These are phyloP conservation scores for Euphrasia arctica DNA, from an alignment of 305 asterid genomes.

Conservation along the genomic window DNA sequence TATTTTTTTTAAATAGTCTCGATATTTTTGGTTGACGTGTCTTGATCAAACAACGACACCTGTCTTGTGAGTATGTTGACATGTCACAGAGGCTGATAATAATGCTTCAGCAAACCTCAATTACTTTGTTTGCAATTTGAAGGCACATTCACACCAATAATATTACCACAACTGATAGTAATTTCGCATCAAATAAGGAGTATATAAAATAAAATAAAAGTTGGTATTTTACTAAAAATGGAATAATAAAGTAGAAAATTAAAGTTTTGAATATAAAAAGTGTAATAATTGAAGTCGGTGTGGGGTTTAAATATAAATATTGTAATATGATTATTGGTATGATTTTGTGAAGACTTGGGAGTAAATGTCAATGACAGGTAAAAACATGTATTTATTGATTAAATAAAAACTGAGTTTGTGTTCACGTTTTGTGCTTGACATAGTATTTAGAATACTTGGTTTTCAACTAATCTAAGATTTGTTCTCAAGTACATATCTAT, in stretches of 20 bases:
- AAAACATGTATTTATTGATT: background rate
- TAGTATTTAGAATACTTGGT: background rate
- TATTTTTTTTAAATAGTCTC: background rate
- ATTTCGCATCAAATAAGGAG: no score
- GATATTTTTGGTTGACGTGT: background rate
- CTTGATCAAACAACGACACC: background rate
- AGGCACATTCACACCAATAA: background rate
- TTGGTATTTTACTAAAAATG: background rate
- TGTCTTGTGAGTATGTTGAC: background rate
- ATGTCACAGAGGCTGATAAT: background rate
- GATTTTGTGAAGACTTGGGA: background rate
- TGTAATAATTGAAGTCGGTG: background rate
- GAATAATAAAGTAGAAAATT: no score
- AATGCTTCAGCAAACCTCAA: background rate
- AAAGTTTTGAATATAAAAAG: background rate
- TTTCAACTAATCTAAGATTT: slow-evolving; percentile 7
- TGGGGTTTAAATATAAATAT: background rate
- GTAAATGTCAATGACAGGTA: background rate
- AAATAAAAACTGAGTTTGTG: background rate
- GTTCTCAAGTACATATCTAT: background rate
- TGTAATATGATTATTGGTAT: background rate
- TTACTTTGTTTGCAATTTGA: background rate
- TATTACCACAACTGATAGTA: no score
- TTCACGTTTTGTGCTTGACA: background rate
- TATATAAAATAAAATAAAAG: background rate